Evolutionary conservation across 2,329 filamentous ascomycete species (phyloP).

Genomic region (Diplodia scrobiculata): DNA sequence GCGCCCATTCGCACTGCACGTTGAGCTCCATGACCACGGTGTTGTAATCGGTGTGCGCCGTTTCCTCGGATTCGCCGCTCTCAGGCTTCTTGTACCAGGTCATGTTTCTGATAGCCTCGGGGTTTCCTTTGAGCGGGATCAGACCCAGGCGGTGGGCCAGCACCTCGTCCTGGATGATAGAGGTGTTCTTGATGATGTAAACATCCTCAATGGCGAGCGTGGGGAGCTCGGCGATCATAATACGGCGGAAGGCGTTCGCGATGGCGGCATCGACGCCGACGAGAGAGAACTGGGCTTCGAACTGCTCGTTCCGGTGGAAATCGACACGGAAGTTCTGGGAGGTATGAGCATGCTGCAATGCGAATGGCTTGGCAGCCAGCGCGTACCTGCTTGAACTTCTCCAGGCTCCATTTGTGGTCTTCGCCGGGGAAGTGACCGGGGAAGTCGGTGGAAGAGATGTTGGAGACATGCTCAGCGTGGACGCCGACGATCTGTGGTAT

Average conservation of each 20-base stretch:
- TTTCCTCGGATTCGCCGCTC: slow-evolving; percentile 49
- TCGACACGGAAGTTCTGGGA: slow-evolving; percentile 69
- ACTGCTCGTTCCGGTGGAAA: slow-evolving; percentile 79
- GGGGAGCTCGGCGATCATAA: slow-evolving; percentile 90
- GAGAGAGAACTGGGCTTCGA: slow-evolving; percentile 84
- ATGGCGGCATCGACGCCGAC: slow-evolving; percentile 89
- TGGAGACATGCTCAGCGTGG: slow-evolving; percentile 84
- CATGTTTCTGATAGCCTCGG: slow-evolving; percentile 77
- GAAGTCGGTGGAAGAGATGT: slow-evolving; percentile 87
- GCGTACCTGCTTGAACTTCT: slow-evolving; percentile 65
- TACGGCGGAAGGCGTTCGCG: slow-evolving; percentile 95
- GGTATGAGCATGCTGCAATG: not conserved
- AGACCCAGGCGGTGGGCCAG: slow-evolving; percentile 86
- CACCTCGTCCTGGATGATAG: slow-evolving; percentile 96
- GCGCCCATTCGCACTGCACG: slow-evolving; percentile 77
- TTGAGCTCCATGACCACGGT: slow-evolving; percentile 78
- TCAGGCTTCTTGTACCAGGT: slow-evolving; percentile 77
- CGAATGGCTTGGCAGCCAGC: not conserved
- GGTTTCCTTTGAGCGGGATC: slow-evolving; percentile 80
- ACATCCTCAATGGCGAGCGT: slow-evolving; percentile 92
- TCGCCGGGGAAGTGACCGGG: slow-evolving; percentile 89
- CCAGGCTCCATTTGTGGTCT: slow-evolving; percentile 76
- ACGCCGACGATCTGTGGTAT: slow-evolving; percentile 73
- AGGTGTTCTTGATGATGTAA: slow-evolving; percentile 94
- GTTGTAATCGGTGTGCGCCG: slow-evolving; percentile 72